These are phyloP conservation scores for Rhizopus stolonifer DNA, from an alignment of 371 early-diverging fungal species.

Conservation along the genomic window DNA sequence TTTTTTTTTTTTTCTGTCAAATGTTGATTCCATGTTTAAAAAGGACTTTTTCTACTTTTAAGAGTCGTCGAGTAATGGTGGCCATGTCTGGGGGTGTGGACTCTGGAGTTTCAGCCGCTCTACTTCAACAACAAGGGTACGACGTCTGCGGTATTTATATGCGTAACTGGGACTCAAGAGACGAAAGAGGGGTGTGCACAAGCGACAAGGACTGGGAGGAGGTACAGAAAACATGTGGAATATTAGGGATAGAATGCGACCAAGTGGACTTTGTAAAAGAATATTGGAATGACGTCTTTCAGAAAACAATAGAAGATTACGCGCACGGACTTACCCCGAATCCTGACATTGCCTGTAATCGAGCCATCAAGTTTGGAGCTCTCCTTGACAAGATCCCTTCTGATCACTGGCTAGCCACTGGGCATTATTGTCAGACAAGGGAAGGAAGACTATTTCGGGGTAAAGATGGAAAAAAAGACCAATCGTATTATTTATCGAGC, in stretches of 20 bases:
- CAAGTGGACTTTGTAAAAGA: slow-evolving; percentile 81
- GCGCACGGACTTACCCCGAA: slow-evolving; percentile 84
- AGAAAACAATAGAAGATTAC: slow-evolving; percentile 71
- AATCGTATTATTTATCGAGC: slow-evolving; percentile 88
- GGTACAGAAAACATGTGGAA: slow-evolving; percentile 71
- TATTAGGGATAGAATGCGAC: slow-evolving; percentile 66
- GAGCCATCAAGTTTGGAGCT: slow-evolving; percentile 89
- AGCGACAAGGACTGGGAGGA: slow-evolving; percentile 81
- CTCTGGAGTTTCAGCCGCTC: slow-evolving; percentile 67
- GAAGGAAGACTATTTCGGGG: slow-evolving; percentile 47
- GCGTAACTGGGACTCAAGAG: slow-evolving; percentile 92
- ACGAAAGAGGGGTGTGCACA: slow-evolving; percentile 81
- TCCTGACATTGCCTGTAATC: slow-evolving; percentile 91
- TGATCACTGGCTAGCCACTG: slow-evolving; percentile 74
- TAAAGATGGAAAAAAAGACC: slow-evolving; percentile 81
- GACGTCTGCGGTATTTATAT: slow-evolving; percentile 84
- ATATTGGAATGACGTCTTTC: slow-evolving; percentile 92
- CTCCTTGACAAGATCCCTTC: slow-evolving; percentile 57
- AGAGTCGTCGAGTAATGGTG: slow-evolving; percentile 53
- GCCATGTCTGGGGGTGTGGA: slow-evolving; percentile 95
- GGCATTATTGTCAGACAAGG: slow-evolving; percentile 78
- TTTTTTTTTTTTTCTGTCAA: not conserved
- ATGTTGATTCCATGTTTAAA: slow-evolving; percentile 4
- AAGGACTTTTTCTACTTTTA: slow-evolving; percentile 6
- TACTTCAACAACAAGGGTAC: slow-evolving; percentile 40